Evolutionary conservation across 208 protist genomes (phyloP).

Genomic region (Phytomonas francai): DNA sequence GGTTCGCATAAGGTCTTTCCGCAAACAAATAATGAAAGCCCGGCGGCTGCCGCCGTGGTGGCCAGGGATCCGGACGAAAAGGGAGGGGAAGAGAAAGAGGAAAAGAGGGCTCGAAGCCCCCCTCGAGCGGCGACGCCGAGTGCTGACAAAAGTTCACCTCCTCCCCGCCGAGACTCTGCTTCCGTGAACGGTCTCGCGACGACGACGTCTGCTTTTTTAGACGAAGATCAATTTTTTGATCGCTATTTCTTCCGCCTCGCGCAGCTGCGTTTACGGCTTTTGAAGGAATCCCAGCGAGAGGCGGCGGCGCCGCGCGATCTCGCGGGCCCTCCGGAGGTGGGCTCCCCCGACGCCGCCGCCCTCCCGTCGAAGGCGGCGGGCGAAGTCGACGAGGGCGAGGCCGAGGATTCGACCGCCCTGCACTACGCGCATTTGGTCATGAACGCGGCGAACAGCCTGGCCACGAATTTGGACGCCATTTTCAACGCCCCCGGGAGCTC

Average conservation of each 20-base stretch:
- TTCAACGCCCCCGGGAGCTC: background rate
- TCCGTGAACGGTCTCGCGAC: background rate
- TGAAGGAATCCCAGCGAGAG: slow-evolving; percentile 18
- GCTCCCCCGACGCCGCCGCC: background rate
- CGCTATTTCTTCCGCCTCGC: slow-evolving; percentile 82
- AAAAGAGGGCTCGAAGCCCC: background rate
- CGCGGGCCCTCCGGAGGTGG: background rate
- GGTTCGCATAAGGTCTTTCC: background rate
- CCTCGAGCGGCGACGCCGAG: background rate
- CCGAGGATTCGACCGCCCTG: background rate
- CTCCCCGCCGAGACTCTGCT: background rate
- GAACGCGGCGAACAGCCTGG: background rate
- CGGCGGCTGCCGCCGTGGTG: slow-evolving; percentile 3
- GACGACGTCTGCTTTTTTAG: slow-evolving; percentile 14
- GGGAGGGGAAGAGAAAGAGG: background rate
- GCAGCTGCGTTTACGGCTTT: slow-evolving; percentile 31
- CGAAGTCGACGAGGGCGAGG: slow-evolving; percentile 10
- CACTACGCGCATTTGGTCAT: slow-evolving; percentile 6
- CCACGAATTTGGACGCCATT: background rate
- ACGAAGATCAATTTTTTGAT: slow-evolving; percentile 72
- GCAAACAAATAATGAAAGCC: background rate
- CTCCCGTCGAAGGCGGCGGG: slow-evolving; percentile 5
- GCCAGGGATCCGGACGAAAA: background rate
- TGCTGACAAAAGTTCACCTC: background rate
- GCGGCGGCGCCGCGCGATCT: background rate